A percentile compares a stretch with the other conserved stretches of the same genome.
Conservation (phyloP, 768 basidiomycete species). For the Podaxis sp. region DNA sequence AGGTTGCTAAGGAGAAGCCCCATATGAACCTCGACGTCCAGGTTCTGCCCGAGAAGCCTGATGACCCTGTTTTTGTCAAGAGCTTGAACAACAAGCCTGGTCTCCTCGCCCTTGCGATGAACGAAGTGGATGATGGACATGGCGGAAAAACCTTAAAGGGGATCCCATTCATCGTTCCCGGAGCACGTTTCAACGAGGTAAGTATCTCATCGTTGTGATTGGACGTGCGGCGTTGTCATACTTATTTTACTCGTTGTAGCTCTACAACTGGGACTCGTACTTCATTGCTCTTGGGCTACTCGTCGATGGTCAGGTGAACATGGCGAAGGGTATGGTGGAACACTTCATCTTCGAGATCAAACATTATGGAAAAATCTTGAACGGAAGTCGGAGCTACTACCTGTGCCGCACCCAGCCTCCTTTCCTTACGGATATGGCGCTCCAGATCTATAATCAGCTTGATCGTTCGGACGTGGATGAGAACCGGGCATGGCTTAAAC, state of each 20-base stretch:
- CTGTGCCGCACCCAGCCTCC: slow-evolving; percentile 96
- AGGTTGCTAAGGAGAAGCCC: slow-evolving; percentile 88
- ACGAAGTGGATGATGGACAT: slow-evolving; percentile 76
- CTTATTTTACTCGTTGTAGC: slow-evolving; percentile 38
- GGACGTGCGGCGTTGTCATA: not conserved
- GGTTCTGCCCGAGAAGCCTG: slow-evolving; percentile 82
- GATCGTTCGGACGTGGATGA: slow-evolving; percentile 78
- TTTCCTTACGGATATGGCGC: slow-evolving; percentile 97
- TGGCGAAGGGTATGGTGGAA: slow-evolving; percentile 98
- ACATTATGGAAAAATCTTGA: slow-evolving; percentile 95
- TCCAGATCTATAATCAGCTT: slow-evolving; percentile 96
- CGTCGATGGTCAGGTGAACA: slow-evolving; percentile 89
- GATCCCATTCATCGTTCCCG: slow-evolving; percentile 96
- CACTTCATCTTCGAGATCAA: slow-evolving; percentile 99
- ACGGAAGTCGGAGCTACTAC: slow-evolving; percentile 95
- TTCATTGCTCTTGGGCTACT: slow-evolving; percentile 93
- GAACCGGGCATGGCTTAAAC: slow-evolving; percentile 91
- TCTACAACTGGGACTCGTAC: slow-evolving; percentile 96
- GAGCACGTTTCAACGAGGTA: slow-evolving; percentile 92
- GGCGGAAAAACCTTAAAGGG: slow-evolving; percentile 86
- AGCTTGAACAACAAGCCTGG: slow-evolving; percentile 94
- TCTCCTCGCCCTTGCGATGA: slow-evolving; percentile 93
- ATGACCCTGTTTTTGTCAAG: slow-evolving; percentile 87
- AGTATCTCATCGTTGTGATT: slow-evolving; percentile 21
- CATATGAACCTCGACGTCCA: slow-evolving; percentile 93